Conservation (phyloP, 192 early-diverging fungal species). For the Haplosporangium gracile region DNA sequence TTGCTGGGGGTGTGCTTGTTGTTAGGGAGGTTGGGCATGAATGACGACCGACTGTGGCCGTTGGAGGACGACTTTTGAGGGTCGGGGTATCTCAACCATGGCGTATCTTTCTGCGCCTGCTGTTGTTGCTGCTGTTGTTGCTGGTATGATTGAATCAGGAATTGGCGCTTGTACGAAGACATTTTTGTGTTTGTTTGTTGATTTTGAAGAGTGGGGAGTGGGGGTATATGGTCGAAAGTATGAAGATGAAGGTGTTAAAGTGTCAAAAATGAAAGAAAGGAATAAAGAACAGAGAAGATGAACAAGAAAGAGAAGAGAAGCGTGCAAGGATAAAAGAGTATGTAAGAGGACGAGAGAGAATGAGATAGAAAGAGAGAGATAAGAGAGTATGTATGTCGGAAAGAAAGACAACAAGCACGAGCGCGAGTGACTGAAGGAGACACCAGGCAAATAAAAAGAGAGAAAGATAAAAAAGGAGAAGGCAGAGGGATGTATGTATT, state of each 20-base stretch:
- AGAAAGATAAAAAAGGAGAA: not conserved
- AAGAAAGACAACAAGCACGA: not conserved
- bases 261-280: not conserved
- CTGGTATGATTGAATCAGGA: constrained; percentile 1
- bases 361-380: not conserved
- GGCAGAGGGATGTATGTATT: not conserved
- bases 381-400: not conserved
- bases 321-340: not conserved
- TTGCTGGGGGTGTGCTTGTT: not conserved
- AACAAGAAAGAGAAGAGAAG: not conserved
- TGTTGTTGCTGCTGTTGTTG: not conserved
- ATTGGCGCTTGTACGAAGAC: not conserved
- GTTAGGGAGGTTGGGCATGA: not conserved
- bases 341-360: not conserved
- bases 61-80: constrained; percentile 31
- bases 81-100: constrained; percentile 46
- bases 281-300: not conserved
- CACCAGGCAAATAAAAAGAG: not conserved
- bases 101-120: constrained; percentile 17
- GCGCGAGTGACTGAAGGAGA: not conserved
- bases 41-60: constrained; percentile 34
- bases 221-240: not conserved
- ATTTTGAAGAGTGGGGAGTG: constrained; percentile 1
- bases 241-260: not conserved
- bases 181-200: not conserved